Evolutionary conservation across 768 basidiomycete genomes (phyloP).

Genomic region (Hemileccinum rubropunctum): DNA sequence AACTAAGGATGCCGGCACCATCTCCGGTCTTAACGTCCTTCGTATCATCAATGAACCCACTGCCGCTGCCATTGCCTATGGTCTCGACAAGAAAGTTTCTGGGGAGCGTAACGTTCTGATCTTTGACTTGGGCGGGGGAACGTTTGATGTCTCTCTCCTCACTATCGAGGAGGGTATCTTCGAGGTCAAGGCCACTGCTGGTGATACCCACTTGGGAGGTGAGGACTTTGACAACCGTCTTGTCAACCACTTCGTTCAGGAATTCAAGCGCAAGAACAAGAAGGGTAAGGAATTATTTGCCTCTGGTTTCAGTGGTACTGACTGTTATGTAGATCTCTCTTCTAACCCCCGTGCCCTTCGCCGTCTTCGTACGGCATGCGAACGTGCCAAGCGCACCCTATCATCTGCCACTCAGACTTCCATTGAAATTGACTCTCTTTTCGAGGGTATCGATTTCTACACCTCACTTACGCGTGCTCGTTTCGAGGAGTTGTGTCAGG

Average conservation of each 20-base stretch:
- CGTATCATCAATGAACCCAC: constrained; percentile 99
- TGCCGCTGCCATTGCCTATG: constrained; percentile 97
- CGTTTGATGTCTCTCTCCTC: constrained; percentile 95
- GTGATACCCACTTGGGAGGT: constrained; percentile 97
- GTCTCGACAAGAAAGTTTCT: constrained; percentile 90
- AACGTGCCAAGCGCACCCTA: constrained; percentile 97
- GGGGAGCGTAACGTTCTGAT: constrained; percentile 96
- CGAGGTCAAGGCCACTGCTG: constrained; percentile 97
- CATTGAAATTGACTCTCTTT: constrained; percentile 97
- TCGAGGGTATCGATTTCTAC: constrained; percentile 98
- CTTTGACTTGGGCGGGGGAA: constrained; percentile 98
- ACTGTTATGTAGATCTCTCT: constrained; percentile 63
- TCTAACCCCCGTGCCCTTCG: constrained; percentile 93
- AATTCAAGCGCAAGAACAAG: constrained; percentile 98
- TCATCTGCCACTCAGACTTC: constrained; percentile 96
- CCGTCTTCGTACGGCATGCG: constrained; percentile 96
- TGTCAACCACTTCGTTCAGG: constrained; percentile 94
- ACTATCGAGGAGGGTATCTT: constrained; percentile 98
- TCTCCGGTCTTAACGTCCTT: constrained; percentile 91
- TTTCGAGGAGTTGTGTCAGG: constrained; percentile 94
- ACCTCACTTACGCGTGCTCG: constrained; percentile 97
- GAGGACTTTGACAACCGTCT: constrained; percentile 98
- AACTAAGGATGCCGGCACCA: constrained; percentile 95
- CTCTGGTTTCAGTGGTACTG: neutral
- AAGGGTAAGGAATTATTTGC: constrained; percentile 51